Evolutionary conservation across 768 basidiomycete genomes (phyloP), one percentile per base, ranked within the genome.

Genomic region (Amanita phalloides): DNA sequence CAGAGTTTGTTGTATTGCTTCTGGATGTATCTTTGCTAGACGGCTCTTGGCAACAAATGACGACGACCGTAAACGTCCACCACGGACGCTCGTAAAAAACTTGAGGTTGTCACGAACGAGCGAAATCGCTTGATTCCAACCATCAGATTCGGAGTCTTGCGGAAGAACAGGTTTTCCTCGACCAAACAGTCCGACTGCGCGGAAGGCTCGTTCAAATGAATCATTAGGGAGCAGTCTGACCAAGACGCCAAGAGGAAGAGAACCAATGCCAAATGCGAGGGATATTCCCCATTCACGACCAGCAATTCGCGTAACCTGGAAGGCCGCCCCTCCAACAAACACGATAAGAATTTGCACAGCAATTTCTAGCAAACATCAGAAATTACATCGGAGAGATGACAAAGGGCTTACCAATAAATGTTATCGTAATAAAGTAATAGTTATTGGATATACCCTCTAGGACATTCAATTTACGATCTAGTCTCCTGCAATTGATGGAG

Each of bases 281-380:
- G 90, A 88, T 57, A 98, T 90, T 49, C 81, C 93, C 96, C 96
- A 99, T 65, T 95, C 91, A 37, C 79, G 80, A 7, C 87, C 91
- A 36, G 71, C 70, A 47, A 98, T 81, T 6, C 63, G 73, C 0
- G 80, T 84, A 7, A 97, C 95, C 61, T 88, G 83, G 74, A 99
- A 98, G 0, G 93, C 94, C 2, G 87, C 77, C 33, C 89, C 86
- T 37, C 93, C 95, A 39, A 98, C 75, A 60, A 92, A 90, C 48
- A 97, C 87, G 52, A 98, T 94, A 55, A 92, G 55, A 43, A 93
- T 64, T 64, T 99, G 96, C 14, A 86, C 77, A 11, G 71, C 87
- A 58, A 95, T 75, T 78, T 98, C 93, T 94, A 64, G 23, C 53
- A 41, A 45, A 11, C 45, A 23, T 43, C 46, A 38, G 54, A 55